Conservation (phyloP, 257 asterid genomes). For the Solanum chiquidenum region DNA sequence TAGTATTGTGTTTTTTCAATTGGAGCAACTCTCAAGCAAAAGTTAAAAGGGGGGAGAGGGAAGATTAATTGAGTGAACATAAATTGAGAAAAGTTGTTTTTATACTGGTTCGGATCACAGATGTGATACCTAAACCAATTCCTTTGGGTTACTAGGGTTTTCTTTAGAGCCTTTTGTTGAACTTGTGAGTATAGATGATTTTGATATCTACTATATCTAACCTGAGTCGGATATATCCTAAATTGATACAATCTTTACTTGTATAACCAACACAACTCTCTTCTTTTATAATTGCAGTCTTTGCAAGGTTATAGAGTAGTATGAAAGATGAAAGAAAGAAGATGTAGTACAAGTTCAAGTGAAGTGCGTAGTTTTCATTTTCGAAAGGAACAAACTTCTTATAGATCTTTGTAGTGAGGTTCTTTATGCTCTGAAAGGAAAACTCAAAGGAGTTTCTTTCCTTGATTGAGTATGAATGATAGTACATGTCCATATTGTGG, state of each 20-base stretch:
- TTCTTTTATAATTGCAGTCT: background rate
- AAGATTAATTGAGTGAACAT: background rate
- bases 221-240: background rate
- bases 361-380: background rate
- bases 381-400: background rate
- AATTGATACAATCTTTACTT: background rate
- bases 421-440: background rate
- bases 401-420: background rate
- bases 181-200: background rate
- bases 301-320: background rate
- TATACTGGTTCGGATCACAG: background rate
- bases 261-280: background rate
- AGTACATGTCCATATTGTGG: background rate
- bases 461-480: background rate
- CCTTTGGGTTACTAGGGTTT: background rate
- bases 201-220: background rate
- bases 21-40: background rate
- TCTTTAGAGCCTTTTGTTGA: background rate
- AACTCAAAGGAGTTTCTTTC: background rate
- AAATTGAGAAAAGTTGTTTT: background rate
- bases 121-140: background rate
- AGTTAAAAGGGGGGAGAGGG: background rate
- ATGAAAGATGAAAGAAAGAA: background rate
- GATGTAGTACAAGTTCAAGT: background rate
- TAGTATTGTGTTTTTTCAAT: background rate